Percentiles rank a stretch among this genome's conserved stretches.
Conservation (phyloP, 768 basidiomycete genomes). For the Gymnopilus junonius region DNA sequence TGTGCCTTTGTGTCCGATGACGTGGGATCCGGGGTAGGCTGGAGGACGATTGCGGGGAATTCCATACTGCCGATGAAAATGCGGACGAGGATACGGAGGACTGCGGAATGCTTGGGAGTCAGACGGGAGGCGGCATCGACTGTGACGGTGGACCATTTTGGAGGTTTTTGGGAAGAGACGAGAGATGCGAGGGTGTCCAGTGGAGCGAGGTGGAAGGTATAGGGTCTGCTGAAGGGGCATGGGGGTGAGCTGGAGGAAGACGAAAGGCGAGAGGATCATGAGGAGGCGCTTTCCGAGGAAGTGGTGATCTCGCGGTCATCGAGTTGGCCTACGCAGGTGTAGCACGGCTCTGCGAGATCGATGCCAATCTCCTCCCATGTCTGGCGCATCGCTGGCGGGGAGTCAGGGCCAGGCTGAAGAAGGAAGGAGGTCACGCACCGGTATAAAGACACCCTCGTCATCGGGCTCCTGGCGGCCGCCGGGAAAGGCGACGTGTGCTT, state of each 20-base stretch:
- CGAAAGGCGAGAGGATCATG: conserved; percentile 97
- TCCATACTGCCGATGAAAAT: conserved; percentile 89
- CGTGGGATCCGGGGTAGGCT: conserved; percentile 28
- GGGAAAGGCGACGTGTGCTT: conserved; percentile 93
- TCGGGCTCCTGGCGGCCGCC: conserved; percentile 91
- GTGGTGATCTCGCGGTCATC: conserved; percentile 99
- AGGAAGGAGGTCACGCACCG: conserved; percentile 48
- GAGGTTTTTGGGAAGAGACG: conserved; percentile 54
- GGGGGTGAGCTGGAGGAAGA: conserved; percentile 88
- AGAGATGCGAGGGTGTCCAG: conserved; percentile 81
- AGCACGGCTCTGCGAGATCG: conserved; percentile 93
- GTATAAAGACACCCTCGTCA: conserved; percentile 93
- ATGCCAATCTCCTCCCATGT: conserved; percentile 99
- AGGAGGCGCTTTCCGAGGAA: conserved; percentile 95
- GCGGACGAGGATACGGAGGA: conserved; percentile 71
- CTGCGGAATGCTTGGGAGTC: conserved; percentile 78
- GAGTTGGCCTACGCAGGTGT: conserved; percentile 86
- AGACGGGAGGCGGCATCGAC: conserved; percentile 96
- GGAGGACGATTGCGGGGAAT: conserved; percentile 77
- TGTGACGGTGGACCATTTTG: conserved; percentile 85
- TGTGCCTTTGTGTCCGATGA: conserved; percentile 31
- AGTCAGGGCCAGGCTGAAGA: conserved; percentile 10
- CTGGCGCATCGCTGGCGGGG: conserved; percentile 78
- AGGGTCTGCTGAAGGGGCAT: conserved; percentile 73
- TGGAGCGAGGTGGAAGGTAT: conserved; percentile 76